A percentile compares a stretch with the other conserved stretches of the same genome.
phyloP scores from a whole-genome alignment of 768 basidiomycete genomes.

The Goffeauzyma gilvescens region DNA sequence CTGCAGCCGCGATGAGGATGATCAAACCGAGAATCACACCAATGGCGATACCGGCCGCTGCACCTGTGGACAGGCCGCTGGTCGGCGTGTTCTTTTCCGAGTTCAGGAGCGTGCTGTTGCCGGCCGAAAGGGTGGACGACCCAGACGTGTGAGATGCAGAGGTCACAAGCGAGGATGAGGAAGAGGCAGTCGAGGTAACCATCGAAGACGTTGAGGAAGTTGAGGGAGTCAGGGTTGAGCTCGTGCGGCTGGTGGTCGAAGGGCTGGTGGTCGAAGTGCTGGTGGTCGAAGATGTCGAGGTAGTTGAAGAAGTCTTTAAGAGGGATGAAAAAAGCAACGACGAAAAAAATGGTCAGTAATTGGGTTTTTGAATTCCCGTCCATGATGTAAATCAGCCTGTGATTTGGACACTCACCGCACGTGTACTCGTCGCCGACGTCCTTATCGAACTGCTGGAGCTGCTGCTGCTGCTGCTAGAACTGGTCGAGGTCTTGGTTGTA shows the following conservation, averaged over 20 bases:
- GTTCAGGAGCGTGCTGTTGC: too few relatives aligned
- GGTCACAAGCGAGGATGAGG: background rate
- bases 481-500: background rate
- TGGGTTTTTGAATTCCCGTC: too few relatives aligned
- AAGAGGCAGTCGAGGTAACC: background rate
- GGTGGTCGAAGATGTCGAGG: background rate
- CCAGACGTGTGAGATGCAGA: too few relatives aligned
- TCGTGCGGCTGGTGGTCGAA: background rate
- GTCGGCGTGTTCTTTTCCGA: background rate
- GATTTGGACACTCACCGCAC: background rate
- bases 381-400: too few relatives aligned
- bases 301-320: background rate
- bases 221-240: background rate
- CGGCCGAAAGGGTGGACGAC: too few relatives aligned
- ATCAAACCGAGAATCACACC: constrained; percentile 1
- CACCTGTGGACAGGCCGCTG: constrained; percentile 1
- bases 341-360: too few relatives aligned
- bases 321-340: too few relatives aligned
- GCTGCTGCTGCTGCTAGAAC: background rate
- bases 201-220: background rate
- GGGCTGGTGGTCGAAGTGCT: background rate
- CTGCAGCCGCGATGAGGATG: background rate
- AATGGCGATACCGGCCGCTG: background rate
- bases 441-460: too few relatives aligned
- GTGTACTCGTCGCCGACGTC: background rate